Base-by-base conservation (phyloP, 2,329 filamentous ascomycete species). In the Fusarium oligoseptatum region DNA sequence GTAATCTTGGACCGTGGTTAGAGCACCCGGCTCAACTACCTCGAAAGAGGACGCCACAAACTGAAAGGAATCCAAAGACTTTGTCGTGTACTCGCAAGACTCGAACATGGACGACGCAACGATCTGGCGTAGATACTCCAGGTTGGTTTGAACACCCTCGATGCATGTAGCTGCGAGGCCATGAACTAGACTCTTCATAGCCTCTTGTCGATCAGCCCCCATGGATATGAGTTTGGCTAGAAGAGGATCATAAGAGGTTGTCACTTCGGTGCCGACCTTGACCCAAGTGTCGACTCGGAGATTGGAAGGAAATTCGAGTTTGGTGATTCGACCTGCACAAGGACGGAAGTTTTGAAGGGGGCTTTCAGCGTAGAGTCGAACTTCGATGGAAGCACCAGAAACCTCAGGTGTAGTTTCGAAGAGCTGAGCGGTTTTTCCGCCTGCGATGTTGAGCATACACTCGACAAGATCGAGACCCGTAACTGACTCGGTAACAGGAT, bases 171-270 rank as follows among this genome's bases (percentile, higher is more conserved):
- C 83, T 76, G 90, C 89, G 6, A 94, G 82, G 0, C 92, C 92
- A 1, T 86, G 82, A 0, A 86, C 86, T 20, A 95, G 84, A 68
- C 92, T 93, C 61, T 89, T 86, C 7, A 94, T 85, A 1, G 92
- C 92, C 45, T 90, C 88, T 68, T 87, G 82, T 27, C 93, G 87
- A 52, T 87, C 87, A 1, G 85, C 83, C 0, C 90, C 93, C 61
- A 88, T 87, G 0, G 93, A 90, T 63, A 94, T 94, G 72, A 95
- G 84, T 79, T 95, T 95, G 2, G 92, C 91, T 58, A 95, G 91
- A 87, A 95, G 92, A 0, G 93, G 92, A 76, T 95, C 93, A 79
- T 95, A 95, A 73, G 93, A 90, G 5, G 92, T 91, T 0, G 92
- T 93, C 2, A 95, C 89, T 75, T 93, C 89, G 67, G 93, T 92